phyloP scores from a whole-genome alignment of 1,284 basidiomycete species.

The Vanrija sp. region DNA sequence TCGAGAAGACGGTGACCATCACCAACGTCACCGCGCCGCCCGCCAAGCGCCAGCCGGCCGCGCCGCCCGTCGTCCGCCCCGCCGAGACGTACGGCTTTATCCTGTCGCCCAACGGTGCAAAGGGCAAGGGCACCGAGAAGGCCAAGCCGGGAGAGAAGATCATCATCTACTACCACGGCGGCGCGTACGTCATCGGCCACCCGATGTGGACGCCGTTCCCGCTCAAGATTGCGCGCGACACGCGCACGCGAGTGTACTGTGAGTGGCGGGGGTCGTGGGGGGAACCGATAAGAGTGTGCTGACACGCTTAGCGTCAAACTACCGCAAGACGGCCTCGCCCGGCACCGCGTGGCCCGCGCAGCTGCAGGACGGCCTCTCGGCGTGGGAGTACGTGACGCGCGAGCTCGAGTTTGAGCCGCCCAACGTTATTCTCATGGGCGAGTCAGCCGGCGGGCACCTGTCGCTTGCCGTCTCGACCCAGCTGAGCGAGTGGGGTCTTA shows the following conservation, averaged over 20 bases:
- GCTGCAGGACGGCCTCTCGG: not conserved
- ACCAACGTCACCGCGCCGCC: too few relatives aligned
- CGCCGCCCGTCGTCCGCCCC: not conserved
- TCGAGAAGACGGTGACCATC: too few relatives aligned
- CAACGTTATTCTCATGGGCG: not conserved
- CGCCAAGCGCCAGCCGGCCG: too few relatives aligned
- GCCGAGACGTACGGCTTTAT: slow-evolving; percentile 10
- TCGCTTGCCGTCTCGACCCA: not conserved
- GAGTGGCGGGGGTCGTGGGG: too few relatives aligned
- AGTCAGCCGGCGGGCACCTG: not conserved
- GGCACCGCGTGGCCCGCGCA: not conserved
- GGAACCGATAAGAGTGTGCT: too few relatives aligned
- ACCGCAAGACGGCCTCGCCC: too few relatives aligned
- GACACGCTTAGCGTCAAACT: slow-evolving; percentile 5
- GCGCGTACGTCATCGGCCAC: slow-evolving; percentile 6
- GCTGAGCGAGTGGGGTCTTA: not conserved
- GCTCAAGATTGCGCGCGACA: not conserved
- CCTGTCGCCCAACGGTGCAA: slow-evolving; percentile 8
- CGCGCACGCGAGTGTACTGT: too few relatives aligned
- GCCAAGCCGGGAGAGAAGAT: slow-evolving; percentile 19
- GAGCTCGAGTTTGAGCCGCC: not conserved
- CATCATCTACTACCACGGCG: slow-evolving; percentile 27
- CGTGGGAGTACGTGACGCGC: not conserved
- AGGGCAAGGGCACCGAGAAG: slow-evolving; percentile 3
- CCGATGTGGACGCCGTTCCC: not conserved